Evolutionary conservation across 345 rosid species (phyloP), one percentile per base, ranked within the genome.

Genomic region (Acer campestre): DNA sequence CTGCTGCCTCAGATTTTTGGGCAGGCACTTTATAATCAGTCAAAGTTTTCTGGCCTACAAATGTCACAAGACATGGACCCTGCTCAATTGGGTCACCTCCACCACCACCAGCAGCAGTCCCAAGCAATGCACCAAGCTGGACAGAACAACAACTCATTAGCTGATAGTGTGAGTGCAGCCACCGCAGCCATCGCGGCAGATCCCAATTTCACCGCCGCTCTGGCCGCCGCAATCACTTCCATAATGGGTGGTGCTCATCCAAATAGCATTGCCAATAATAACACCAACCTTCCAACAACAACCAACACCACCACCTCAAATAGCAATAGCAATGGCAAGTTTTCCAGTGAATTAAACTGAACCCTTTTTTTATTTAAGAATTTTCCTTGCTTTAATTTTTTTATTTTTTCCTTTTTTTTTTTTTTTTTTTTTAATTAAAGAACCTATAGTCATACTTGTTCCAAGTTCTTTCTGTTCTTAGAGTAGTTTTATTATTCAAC

Each of bases 121-220:
- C 55, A 20, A n/a, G 73, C 72, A 65, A 59, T 10, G 81, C 75
- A 74, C 42, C 82, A 20, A 48, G 80, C 55, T 49, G 73, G 44
- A 49, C 55, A 58, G 62, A 58, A 58, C 87, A 81, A 80, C 83
- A 86, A 71, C 53, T 35, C 87, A 56, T 65, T 87, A 75, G 82
- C 85, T 23, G 92, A 85, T 53, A 74, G 80, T 0, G 82, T 85
- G 49, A 80, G 68, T 7, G 89, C 85, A 0, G 86, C 88, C 73
- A 84, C 86, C 3, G 87, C 87, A 1, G 86, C 93, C 80, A 86
- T 89, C 14, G 74, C 90, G 0, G 84, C 90, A 18, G 91, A 91
- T 75, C 93, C 92, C 7, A 86, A 85, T 77, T 89, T 91, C 89
- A 88, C 91, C 2, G 92, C 92, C 1, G 93, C 95, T 74, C 73